phyloP scores from a whole-genome alignment of 805 yeast species.

The Pichia pseudocactophila region DNA sequence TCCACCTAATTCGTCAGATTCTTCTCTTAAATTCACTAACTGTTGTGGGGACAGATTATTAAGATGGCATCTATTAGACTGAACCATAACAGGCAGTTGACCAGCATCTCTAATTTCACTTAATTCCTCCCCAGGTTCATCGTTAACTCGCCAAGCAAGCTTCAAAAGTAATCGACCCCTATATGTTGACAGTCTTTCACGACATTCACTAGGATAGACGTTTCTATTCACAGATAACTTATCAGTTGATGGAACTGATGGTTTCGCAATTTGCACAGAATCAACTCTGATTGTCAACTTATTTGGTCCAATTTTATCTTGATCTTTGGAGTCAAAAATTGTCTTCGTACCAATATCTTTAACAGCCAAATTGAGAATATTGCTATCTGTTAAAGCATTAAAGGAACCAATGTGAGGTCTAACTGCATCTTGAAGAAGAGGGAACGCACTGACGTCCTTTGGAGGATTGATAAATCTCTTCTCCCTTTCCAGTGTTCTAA shows the following conservation, averaged over 20 bases:
- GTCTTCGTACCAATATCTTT: constrained; percentile 82
- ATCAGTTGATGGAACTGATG: constrained; percentile 63
- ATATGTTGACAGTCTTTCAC: constrained; percentile 84
- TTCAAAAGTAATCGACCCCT: constrained; percentile 71
- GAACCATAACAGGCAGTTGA: constrained; percentile 82
- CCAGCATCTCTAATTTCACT: constrained; percentile 87
- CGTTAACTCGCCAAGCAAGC: constrained; percentile 80
- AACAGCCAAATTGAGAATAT: constrained; percentile 75
- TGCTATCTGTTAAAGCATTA: constrained; percentile 85
- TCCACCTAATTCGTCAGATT: constrained; percentile 93
- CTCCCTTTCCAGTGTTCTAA: constrained; percentile 83
- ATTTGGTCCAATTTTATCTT: constrained; percentile 62
- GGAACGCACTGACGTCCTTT: constrained; percentile 72
- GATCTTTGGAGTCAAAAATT: constrained; percentile 71
- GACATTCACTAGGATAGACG: constrained; percentile 76
- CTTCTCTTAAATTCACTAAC: constrained; percentile 73
- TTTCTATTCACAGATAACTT: constrained; percentile 69
- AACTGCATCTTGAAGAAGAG: constrained; percentile 80
- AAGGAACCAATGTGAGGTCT: constrained; percentile 94
- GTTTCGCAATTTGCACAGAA: constrained; percentile 78
- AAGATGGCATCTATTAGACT: constrained; percentile 85
- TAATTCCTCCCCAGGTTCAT: constrained; percentile 55
- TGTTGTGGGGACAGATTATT: constrained; percentile 76
- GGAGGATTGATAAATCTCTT: constrained; percentile 82
- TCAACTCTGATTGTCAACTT: constrained; percentile 80